Conservation (phyloP, 495 filamentous ascomycete species). For the Penicillium simplicissimum region DNA sequence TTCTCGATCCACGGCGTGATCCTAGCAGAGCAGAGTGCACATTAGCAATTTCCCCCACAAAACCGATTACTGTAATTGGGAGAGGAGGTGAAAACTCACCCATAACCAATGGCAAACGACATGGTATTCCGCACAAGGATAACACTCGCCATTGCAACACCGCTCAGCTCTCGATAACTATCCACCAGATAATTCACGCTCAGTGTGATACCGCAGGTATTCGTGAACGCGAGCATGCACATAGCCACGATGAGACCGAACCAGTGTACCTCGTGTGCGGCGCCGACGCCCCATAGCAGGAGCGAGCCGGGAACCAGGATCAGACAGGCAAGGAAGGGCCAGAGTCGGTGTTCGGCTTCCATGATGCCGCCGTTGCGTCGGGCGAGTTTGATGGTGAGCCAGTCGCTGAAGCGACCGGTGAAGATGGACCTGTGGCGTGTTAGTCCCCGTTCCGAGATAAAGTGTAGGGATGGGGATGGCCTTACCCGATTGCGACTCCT, state of each 20-base stretch:
- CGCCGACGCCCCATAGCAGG: constrained; percentile 69
- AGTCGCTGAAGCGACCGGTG: constrained; percentile 59
- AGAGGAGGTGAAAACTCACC: constrained; percentile 34
- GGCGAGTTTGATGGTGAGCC: constrained; percentile 57
- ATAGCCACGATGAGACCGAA: constrained; percentile 65
- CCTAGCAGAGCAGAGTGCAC: constrained; percentile 31
- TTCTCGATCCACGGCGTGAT: constrained; percentile 64
- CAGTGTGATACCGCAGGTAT: constrained; percentile 58
- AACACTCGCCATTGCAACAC: constrained; percentile 62
- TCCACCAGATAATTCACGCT: constrained; percentile 65
- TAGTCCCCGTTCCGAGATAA: not conserved
- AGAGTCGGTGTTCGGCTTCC: constrained; percentile 64
- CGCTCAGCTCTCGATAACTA: constrained; percentile 61
- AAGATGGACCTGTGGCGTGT: constrained; percentile 39
- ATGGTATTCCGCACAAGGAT: constrained; percentile 69
- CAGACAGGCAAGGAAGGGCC: constrained; percentile 58
- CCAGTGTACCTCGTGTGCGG: constrained; percentile 60
- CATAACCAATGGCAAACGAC: constrained; percentile 60
- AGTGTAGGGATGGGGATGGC: constrained; percentile 4
- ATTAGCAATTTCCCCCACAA: not conserved
- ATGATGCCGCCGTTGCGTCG: constrained; percentile 62
- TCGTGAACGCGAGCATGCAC: constrained; percentile 58
- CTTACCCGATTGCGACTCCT: constrained; percentile 53
- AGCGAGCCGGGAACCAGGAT: constrained; percentile 57
- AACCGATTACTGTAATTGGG: not conserved